Percentiles rank a stretch among this genome's conserved stretches.
phyloP scores from a whole-genome alignment of 2,329 filamentous ascomycete genomes.

The Alternaria sp. region DNA sequence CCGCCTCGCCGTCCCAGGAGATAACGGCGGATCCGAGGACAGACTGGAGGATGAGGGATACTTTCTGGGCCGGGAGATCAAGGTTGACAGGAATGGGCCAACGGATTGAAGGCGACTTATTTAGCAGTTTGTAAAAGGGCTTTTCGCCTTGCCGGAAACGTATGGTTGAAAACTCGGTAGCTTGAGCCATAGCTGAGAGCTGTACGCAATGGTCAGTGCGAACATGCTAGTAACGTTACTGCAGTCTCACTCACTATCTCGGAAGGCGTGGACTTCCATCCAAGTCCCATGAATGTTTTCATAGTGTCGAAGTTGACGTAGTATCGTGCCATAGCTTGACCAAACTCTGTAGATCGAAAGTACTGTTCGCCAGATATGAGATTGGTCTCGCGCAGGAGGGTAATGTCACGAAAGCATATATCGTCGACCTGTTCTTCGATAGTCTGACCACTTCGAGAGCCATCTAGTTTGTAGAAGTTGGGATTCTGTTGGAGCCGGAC shows the following conservation, averaged over 20 bases:
- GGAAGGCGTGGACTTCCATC: constrained; percentile 67
- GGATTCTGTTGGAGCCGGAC: constrained; percentile 78
- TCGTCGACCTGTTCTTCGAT: constrained; percentile 72
- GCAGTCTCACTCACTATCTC: constrained; percentile 67
- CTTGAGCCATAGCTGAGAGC: constrained; percentile 73
- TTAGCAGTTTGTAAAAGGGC: constrained; percentile 74
- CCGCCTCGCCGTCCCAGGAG: constrained; percentile 61
- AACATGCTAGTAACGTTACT: background rate
- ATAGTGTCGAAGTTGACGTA: constrained; percentile 84
- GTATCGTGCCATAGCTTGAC: constrained; percentile 83
- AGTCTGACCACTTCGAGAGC: constrained; percentile 58
- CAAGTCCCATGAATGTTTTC: constrained; percentile 72
- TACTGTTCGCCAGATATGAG: constrained; percentile 62
- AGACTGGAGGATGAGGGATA: constrained; percentile 79
- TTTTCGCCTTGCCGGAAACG: constrained; percentile 77
- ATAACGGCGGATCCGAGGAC: constrained; percentile 73
- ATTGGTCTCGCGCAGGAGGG: constrained; percentile 67
- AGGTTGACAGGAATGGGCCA: constrained; percentile 76
- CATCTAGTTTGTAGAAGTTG: constrained; percentile 72
- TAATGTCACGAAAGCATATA: constrained; percentile 75
- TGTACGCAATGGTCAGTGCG: constrained; percentile 46
- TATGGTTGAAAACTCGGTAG: constrained; percentile 76
- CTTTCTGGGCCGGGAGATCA: constrained; percentile 73
- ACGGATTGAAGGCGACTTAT: constrained; percentile 72
- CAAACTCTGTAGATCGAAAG: constrained; percentile 74